A percentile compares a stretch with the other conserved stretches of the same genome.
Evolutionary conservation across 2,329 filamentous ascomycete species (phyloP).

Genomic region (Incumbomyces lentus): DNA sequence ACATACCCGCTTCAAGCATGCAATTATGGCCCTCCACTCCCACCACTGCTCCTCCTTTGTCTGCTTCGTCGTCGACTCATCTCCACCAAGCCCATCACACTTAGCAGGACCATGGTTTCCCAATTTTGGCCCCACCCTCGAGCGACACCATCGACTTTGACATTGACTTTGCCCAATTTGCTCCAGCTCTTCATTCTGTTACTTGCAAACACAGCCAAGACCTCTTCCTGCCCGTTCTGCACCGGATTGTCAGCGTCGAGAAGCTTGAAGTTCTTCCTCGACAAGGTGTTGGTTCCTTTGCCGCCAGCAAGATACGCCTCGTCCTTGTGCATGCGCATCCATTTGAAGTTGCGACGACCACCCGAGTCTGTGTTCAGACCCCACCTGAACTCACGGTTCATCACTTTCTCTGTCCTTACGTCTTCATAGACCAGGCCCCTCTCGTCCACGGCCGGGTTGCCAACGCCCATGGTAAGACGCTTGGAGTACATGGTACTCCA

Average conservation of each 20-base stretch:
- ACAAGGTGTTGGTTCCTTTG: not conserved
- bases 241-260: slow-evolving; percentile 22
- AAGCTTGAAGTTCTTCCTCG: slow-evolving; percentile 25
- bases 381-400: not conserved
- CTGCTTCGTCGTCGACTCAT: slow-evolving; percentile 4
- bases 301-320: not conserved
- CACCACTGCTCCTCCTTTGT: not conserved
- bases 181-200: slow-evolving; percentile 22
- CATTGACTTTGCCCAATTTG: slow-evolving; percentile 24
- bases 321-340: not conserved
- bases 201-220: slow-evolving; percentile 26
- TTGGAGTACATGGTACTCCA: slow-evolving; percentile 6
- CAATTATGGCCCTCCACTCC: not conserved
- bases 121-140: slow-evolving; percentile 3
- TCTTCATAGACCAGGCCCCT: slow-evolving; percentile 17
- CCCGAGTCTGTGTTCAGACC: not conserved
- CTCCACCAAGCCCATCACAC: slow-evolving; percentile 5
- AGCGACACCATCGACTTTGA: slow-evolving; percentile 1
- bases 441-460: not conserved
- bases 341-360: not conserved
- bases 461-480: not conserved
- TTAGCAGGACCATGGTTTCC: slow-evolving; percentile 7
- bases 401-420: slow-evolving; percentile 9
- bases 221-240: slow-evolving; percentile 8
- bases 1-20: too few species aligned